These are phyloP conservation scores for Pseudoperonospora humuli DNA, from an alignment of 352 stramenopile genomes.

Conservation along the genomic window DNA sequence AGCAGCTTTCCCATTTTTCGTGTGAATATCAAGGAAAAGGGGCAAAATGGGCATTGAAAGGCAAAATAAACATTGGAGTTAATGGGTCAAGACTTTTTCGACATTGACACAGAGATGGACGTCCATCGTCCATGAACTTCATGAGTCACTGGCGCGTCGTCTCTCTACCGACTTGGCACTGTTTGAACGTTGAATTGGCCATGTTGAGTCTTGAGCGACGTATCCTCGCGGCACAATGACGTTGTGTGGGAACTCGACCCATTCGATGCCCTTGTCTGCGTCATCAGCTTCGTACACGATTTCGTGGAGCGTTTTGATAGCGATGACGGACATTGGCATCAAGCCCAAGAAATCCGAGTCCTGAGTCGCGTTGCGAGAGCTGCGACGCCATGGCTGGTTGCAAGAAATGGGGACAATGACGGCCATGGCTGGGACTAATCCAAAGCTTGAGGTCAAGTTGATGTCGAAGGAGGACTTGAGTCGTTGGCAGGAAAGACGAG, in stretches of 20 bases:
- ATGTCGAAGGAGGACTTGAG: too few species aligned
- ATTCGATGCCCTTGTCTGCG: slow-evolving; percentile 32
- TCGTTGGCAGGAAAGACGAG: too few species aligned
- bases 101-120: not conserved
- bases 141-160: slow-evolving; percentile 28
- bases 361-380: slow-evolving; percentile 36
- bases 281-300: slow-evolving; percentile 12
- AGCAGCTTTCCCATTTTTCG: slow-evolving; percentile 11
- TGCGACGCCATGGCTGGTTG: slow-evolving; percentile 41
- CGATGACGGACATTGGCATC: slow-evolving; percentile 3
- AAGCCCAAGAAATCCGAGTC: slow-evolving; percentile 21
- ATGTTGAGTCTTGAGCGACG: slow-evolving; percentile 10
- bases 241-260: slow-evolving; percentile 27
- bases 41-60: not conserved
- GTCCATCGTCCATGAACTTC: not conserved
- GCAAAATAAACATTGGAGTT: not conserved
- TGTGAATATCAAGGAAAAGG: not conserved
- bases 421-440: slow-evolving; percentile 22
- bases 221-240: slow-evolving; percentile 41
- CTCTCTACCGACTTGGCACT: slow-evolving; percentile 36
- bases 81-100: not conserved
- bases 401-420: slow-evolving; percentile 52
- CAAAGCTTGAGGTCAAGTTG: too few species aligned
- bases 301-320: slow-evolving; percentile 9
- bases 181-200: slow-evolving; percentile 1